These are phyloP conservation scores for Didymosphaeria variabile DNA, from an alignment of 2,329 filamentous ascomycete species.

Conservation along the genomic window DNA sequence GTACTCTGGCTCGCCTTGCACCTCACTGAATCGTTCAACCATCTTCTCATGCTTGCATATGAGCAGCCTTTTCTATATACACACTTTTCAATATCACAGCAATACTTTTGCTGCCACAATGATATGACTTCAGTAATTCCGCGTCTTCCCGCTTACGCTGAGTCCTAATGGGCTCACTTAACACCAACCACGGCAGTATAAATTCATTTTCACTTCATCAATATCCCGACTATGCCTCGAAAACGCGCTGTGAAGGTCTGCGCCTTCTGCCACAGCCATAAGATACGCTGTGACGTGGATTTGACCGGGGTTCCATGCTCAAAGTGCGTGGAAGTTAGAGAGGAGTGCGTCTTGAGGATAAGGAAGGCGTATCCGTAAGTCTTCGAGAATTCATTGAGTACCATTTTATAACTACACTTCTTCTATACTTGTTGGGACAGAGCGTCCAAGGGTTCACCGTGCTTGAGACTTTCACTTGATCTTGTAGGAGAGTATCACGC, in stretches of 20 bases:
- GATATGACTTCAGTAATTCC: not conserved
- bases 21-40: not conserved
- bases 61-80: not conserved
- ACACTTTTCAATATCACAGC: not conserved
- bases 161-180: not conserved
- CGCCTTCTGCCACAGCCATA: slow-evolving; percentile 21
- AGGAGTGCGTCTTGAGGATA: slow-evolving; percentile 14
- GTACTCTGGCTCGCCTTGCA: not conserved
- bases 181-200: not conserved
- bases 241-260: slow-evolving; percentile 23
- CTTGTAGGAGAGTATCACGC: not conserved
- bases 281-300: slow-evolving; percentile 23
- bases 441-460: no score
- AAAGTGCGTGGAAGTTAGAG: slow-evolving; percentile 18
- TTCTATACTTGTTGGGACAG: not conserved
- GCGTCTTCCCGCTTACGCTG: slow-evolving; percentile 5
- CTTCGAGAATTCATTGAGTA: not conserved
- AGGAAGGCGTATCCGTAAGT: slow-evolving; percentile 22
- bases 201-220: not conserved
- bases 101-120: not conserved
- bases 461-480: no score
- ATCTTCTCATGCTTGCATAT: not conserved
- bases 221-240: slow-evolving; percentile 21
- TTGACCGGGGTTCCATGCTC: slow-evolving; percentile 16
- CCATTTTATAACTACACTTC: not conserved